phyloP scores from a whole-genome alignment of 305 asterid genomes.

The Fraxinus platypoda region DNA sequence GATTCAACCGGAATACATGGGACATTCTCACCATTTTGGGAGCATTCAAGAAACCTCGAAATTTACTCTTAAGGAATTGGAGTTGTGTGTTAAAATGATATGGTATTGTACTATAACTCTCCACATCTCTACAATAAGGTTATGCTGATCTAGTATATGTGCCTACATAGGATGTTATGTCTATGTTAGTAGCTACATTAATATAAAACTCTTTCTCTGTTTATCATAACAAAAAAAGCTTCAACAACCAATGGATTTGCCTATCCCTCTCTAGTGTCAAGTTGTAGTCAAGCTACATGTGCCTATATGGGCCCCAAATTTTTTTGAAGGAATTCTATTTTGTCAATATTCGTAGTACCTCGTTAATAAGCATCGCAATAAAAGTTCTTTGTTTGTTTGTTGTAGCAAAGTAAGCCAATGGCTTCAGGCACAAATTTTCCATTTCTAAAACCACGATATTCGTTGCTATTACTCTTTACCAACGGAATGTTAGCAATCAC shows the following conservation, averaged over 20 bases:
- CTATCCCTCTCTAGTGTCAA: no score
- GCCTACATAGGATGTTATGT: not conserved
- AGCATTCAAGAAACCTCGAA: not conserved
- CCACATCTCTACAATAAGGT: not conserved
- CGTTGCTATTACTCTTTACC: no score
- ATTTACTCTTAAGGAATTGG: not conserved
- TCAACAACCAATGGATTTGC: not conserved
- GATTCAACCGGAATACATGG: constrained; percentile 23
- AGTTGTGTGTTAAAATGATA: no score
- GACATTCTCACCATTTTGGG: constrained; percentile 23
- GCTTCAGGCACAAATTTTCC: no score
- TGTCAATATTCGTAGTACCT: no score
- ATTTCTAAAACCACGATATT: no score
- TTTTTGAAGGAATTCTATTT: no score
- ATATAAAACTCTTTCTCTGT: not conserved
- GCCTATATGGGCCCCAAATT: not conserved
- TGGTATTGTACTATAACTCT: not conserved
- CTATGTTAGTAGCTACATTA: no score
- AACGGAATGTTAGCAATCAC: no score
- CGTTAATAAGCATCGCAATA: not conserved
- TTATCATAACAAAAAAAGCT: no score
- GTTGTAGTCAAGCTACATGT: not conserved
- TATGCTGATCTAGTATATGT: not conserved
- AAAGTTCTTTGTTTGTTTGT: not conserved
- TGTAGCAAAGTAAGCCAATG: not conserved